Percentiles rank a stretch among this genome's conserved stretches.
These are phyloP conservation scores for Andrographis paniculata DNA, from an alignment of 305 asterid genomes.

Conservation along the genomic window DNA sequence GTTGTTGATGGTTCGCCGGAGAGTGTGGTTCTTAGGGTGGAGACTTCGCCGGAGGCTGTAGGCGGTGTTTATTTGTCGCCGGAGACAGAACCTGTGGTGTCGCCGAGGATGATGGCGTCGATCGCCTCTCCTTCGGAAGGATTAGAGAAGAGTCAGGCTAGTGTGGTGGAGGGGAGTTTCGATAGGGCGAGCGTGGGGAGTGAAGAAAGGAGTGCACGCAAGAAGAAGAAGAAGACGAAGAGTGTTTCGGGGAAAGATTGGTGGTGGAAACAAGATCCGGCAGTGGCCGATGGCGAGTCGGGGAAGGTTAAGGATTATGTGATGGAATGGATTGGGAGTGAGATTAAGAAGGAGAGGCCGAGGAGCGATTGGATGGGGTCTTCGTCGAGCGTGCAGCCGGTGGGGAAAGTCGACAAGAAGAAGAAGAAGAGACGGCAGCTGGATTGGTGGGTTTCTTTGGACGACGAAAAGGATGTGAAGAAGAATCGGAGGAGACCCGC, in stretches of 20 bases:
- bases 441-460: slow-evolving; percentile 78
- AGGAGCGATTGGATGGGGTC: slow-evolving; percentile 71
- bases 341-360: slow-evolving; percentile 89
- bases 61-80: slow-evolving; percentile 48
- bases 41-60: slow-evolving; percentile 55
- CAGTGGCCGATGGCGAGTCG: slow-evolving; percentile 41
- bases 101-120: slow-evolving; percentile 61
- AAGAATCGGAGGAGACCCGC: slow-evolving; percentile 83
- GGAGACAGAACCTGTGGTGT: slow-evolving; percentile 42
- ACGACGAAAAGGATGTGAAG: slow-evolving; percentile 2
- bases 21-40: slow-evolving; percentile 52
- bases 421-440: slow-evolving; percentile 51
- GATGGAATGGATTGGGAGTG: slow-evolving; percentile 95
- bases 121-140: slow-evolving; percentile 70
- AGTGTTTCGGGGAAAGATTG: slow-evolving; percentile 75
- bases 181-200: slow-evolving; percentile 57
- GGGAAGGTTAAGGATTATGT: slow-evolving; percentile 83
- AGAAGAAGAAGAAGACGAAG: slow-evolving; percentile 55
- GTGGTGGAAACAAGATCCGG: slow-evolving; percentile 99
- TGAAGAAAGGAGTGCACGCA: slow-evolving; percentile 44
- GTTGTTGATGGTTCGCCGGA: slow-evolving; percentile 68
- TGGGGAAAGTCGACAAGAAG: slow-evolving; percentile 36
- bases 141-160: slow-evolving; percentile 48
- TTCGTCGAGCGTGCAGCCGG: slow-evolving; percentile 37
- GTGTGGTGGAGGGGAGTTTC: slow-evolving; percentile 57